Evolutionary conservation across 768 basidiomycete species (phyloP), one percentile per base, ranked within the genome.

Genomic region (Pluteus cervinus): DNA sequence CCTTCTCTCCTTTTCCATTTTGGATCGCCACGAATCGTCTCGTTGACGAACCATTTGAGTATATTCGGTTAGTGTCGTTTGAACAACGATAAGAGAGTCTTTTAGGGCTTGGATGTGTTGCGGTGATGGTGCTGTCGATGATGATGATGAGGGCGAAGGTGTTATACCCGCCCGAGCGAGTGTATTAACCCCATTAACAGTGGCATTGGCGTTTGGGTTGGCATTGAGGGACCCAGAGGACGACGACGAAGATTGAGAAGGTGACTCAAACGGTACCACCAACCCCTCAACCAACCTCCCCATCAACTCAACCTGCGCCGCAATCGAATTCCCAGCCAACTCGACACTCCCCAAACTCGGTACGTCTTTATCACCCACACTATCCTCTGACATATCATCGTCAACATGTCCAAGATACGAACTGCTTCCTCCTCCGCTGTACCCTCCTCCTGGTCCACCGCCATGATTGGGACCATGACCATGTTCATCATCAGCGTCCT

Each of bases 241-340:
- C n/a, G n/a, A n/a, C n/a, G n/a, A n/a, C n/a, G 24, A 23, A 21
- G 38, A 31, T 1, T 5, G 29, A 5, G 30, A 46, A 4, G 62
- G 53, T 2, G 54, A 41, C 11, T 58, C 53, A 3, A 53, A 40
- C 7, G 56, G 60, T 2, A 63, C 41, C 3, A 63, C 46, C 30
- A 78, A 53, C 25, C 69, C 69, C 5, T 67, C 52, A 20, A 91
- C 59, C 9, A 93, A 69, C 49, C 85, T 77, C 8, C 69, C 46
- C 0, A 80, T 81, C 14, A 91, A 64, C 40, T 94, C 90, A 47
- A 92, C 61, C 60, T 96, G 92, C 7, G 88, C 76, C 2, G 74
- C 58, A 3, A 71, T 64, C 1, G 81, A 72, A 46, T 84, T 87
- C 5, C 74, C 86, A 12, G 83, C 79, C 4, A 90, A 55, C 37